Evolutionary conservation across 1,139 yeast genomes (phyloP).

Genomic region (Yamadazyma membranifaciens): DNA sequence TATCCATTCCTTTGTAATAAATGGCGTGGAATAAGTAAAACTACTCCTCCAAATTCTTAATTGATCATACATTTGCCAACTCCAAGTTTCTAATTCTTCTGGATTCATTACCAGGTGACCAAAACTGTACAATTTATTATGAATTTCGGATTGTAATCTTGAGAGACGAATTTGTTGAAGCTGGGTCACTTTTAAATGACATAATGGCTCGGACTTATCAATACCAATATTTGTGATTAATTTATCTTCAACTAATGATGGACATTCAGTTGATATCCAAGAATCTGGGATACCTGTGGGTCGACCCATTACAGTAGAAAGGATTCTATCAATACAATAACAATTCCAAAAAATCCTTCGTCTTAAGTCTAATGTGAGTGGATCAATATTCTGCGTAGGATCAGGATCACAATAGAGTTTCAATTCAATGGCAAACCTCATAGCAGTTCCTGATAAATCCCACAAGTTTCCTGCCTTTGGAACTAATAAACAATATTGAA

Average conservation of each 20-base stretch:
- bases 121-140: slow-evolving; percentile 9
- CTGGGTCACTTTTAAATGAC: slow-evolving; percentile 12
- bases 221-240: slow-evolving; percentile 11
- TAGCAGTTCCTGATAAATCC: slow-evolving; percentile 14
- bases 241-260: slow-evolving; percentile 12
- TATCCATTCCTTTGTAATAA: slow-evolving; percentile 14
- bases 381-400: slow-evolving; percentile 10
- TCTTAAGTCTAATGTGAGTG: slow-evolving; percentile 11
- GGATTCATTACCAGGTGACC: not conserved
- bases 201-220: slow-evolving; percentile 8
- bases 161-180: slow-evolving; percentile 12
- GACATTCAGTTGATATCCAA: slow-evolving; percentile 12
- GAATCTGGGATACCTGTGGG: slow-evolving; percentile 12
- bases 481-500: slow-evolving; percentile 13
- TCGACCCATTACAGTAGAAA: slow-evolving; percentile 13
- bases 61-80: slow-evolving; percentile 15
- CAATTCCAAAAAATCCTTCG: slow-evolving; percentile 14
- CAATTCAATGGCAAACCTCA: slow-evolving; percentile 15
- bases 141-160: slow-evolving; percentile 14
- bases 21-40: slow-evolving; percentile 10
- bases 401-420: slow-evolving; percentile 13
- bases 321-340: slow-evolving; percentile 13
- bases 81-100: slow-evolving; percentile 10
- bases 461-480: slow-evolving; percentile 15
- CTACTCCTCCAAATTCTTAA: slow-evolving; percentile 11